Base-by-base conservation (phyloP, 1,284 basidiomycete species). In the Austroboletus novae-zelandiae region DNA sequence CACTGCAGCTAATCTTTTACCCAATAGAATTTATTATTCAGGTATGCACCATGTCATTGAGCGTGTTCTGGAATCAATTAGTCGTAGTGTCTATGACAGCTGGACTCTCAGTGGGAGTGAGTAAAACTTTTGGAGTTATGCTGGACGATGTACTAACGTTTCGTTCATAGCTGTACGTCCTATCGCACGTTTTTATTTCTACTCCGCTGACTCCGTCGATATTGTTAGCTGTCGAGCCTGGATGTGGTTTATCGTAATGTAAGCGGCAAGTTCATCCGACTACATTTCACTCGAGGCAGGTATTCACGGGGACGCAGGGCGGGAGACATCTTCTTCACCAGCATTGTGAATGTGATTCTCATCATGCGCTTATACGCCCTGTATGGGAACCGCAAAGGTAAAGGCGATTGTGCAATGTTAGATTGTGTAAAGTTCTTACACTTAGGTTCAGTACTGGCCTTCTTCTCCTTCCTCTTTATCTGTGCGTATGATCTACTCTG, bases 321-420 rank as follows among this genome's bases (percentile, higher is more conserved):
- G 7, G 50, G 50, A 23, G 31, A 52, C 18, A 40, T 52, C 13
- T 40, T 46, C 31, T 52, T 40, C 20, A 46, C 42, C 9, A 52
- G 11, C 27, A 18, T 45, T 17, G 50, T 52, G 8, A 52, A 52
- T 14, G 14, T 40, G 11, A 52, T 52, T 13, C 41, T 52, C 14
- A 45, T 40, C 8, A 23, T 52, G 50, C 50, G 50, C 18, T 40
- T 52, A n/a, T 46, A 52, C 2, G 50, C 50, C 6, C 23, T 52
- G 18, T 52, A 52, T 6, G 5, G 37, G 32, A 52, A 31, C n/a
- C 50, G 50, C 18, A 52, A 35, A 45, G 41, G 50, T 52, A 46
- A 47, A 31, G 18, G 5, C 9, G 5, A 34, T 29, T 5, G 5
- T 23, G 20, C 7, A 13, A 37, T 18, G 11, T 9, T 13, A n/a